Evolutionary conservation across 495 filamentous ascomycete species (phyloP).

Genomic region (Neurospora sp.): DNA sequence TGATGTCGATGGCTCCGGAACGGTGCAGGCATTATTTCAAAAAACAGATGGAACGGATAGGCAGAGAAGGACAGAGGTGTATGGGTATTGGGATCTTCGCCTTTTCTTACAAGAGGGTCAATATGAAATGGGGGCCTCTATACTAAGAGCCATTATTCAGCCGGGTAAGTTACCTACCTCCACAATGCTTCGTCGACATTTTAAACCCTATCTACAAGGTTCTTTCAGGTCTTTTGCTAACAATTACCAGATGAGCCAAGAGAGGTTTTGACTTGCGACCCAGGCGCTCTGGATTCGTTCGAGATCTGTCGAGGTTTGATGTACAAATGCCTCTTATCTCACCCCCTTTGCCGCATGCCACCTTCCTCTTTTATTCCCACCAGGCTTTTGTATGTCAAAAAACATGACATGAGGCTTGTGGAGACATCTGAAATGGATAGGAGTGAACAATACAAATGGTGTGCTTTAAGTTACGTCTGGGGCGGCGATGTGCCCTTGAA

Average conservation of each 20-base stretch:
- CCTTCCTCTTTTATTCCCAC: not conserved
- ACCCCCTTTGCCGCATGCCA: not conserved
- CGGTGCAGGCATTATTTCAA: not conserved
- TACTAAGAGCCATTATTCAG: not conserved
- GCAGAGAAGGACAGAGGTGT: too few relatives aligned
- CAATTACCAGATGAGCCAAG: not conserved
- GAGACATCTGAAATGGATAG: not conserved
- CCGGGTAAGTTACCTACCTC: not conserved
- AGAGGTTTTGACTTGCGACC: not conserved
- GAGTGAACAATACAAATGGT: not conserved
- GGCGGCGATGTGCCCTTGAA: not conserved
- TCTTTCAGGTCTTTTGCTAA: not conserved
- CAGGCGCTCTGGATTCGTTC: not conserved
- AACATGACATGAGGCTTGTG: not conserved
- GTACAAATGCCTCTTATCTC: not conserved
- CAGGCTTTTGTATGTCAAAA: not conserved
- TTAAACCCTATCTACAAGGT: not conserved
- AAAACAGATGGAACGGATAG: too few relatives aligned
- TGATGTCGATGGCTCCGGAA: not conserved
- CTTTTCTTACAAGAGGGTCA: not conserved
- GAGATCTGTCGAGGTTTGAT: not conserved
- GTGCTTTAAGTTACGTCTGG: slow-evolving; percentile 3
- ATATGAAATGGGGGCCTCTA: not conserved
- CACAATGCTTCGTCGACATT: not conserved
- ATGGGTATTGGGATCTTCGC: not conserved